A percentile compares a stretch with the other conserved stretches of the same genome.
Conservation (phyloP, 805 yeast species). For the Brettanomyces custersianus region DNA sequence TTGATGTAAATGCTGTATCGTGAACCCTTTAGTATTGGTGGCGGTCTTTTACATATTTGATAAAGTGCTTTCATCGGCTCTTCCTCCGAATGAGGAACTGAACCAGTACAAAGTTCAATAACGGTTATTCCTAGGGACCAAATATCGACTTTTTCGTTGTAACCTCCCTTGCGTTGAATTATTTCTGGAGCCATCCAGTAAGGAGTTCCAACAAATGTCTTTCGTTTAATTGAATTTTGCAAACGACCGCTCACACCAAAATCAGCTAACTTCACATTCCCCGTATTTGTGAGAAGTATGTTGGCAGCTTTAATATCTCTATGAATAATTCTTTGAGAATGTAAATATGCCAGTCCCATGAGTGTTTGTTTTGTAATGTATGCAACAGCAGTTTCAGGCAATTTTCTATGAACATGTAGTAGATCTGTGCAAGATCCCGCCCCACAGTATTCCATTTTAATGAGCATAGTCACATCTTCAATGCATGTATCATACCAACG, state of each 20-base stretch:
- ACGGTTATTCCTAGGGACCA: slow-evolving; percentile 96
- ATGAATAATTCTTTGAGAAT: slow-evolving; percentile 70
- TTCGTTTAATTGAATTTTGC: slow-evolving; percentile 42
- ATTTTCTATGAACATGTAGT: slow-evolving; percentile 41
- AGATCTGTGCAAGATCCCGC: slow-evolving; percentile 87
- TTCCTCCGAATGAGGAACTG: slow-evolving; percentile 66
- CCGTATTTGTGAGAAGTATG: slow-evolving; percentile 57
- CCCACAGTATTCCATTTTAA: slow-evolving; percentile 91
- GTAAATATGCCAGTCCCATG: slow-evolving; percentile 67
- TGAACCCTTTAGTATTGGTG: slow-evolving; percentile 48
- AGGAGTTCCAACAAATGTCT: slow-evolving; percentile 53
- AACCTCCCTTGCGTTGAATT: slow-evolving; percentile 45
- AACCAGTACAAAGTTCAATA: slow-evolving; percentile 74
- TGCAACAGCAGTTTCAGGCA: slow-evolving; percentile 53
- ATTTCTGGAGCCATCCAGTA: slow-evolving; percentile 94
- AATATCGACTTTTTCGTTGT: slow-evolving; percentile 81
- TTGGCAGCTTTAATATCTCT: slow-evolving; percentile 94
- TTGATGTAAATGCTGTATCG: slow-evolving; percentile 34
- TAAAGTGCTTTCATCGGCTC: slow-evolving; percentile 74
- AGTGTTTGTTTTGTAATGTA: slow-evolving; percentile 56
- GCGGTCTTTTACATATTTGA: slow-evolving; percentile 53
- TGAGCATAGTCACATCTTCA: slow-evolving; percentile 66
- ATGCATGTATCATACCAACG: slow-evolving; percentile 55
- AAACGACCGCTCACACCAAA: slow-evolving; percentile 89
- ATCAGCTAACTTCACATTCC: slow-evolving; percentile 84